phyloP scores from a whole-genome alignment of 805 yeast species.

The Soucietia sequanensis region DNA sequence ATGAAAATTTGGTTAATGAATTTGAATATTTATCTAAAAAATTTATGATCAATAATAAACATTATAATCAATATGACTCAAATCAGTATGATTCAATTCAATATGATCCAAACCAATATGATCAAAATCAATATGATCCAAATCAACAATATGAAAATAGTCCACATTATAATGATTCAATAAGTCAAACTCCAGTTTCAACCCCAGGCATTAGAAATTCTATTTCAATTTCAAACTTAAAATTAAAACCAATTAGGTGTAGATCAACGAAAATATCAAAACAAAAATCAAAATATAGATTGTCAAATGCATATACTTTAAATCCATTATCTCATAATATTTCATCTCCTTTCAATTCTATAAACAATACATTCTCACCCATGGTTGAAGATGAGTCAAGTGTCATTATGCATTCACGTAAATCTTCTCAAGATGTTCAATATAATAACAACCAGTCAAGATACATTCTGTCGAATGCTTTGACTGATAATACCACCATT shows the following conservation, averaged over 20 bases:
- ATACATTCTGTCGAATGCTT: neutral
- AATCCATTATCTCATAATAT: conserved; percentile 31
- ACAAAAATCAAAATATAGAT: conserved; percentile 41
- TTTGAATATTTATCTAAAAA: conserved; percentile 22
- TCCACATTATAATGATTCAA: neutral
- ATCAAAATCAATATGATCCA: neutral
- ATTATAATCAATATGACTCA: conserved; percentile 9
- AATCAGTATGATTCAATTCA: neutral
- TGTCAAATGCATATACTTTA: conserved; percentile 36
- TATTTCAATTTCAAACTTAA: conserved; percentile 34
- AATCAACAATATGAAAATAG: neutral
- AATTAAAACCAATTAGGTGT: conserved; percentile 41
- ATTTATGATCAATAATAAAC: too few relatives aligned
- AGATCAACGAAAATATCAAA: conserved; percentile 29
- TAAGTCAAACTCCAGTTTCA: neutral
- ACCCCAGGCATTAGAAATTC: conserved; percentile 11
- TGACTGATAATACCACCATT: too few relatives aligned
- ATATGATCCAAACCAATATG: neutral
- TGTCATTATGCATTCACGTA: neutral
- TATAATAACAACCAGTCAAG: neutral
- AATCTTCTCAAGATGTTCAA: neutral
- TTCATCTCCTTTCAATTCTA: too few relatives aligned
- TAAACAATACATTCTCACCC: neutral
- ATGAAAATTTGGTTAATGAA: conserved; percentile 28
- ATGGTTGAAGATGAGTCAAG: neutral